phyloP scores from a whole-genome alignment of 192 early-diverging fungal genomes.

The Gigaspora rosea region DNA sequence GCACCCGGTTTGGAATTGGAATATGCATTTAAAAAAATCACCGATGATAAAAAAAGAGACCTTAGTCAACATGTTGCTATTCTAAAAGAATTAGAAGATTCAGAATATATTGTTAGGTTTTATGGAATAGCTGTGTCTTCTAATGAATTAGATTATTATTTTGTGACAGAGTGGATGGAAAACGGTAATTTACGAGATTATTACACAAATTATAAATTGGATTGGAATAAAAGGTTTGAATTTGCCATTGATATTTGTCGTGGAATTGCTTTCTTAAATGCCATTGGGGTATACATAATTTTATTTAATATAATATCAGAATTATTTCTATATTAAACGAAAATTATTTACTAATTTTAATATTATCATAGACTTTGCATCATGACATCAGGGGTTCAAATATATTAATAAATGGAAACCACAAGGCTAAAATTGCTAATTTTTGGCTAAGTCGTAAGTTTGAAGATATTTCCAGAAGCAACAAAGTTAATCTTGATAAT shows the following conservation, averaged over 20 bases:
- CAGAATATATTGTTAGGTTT: background rate
- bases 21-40: too few species aligned
- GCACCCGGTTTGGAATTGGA: too few species aligned
- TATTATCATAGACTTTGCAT: too few species aligned
- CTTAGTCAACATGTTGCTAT: background rate
- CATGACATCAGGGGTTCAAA: background rate
- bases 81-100: background rate
- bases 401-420: slow-evolving; percentile 14
- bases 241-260: too few species aligned
- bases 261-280: slow-evolving; percentile 42
- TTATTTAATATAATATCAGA: too few species aligned
- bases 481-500: background rate
- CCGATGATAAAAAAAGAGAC: too few species aligned
- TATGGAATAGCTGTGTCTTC: too few species aligned
- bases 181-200: slow-evolving; percentile 41
- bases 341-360: too few species aligned
- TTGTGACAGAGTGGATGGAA: slow-evolving; percentile 42
- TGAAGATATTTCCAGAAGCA: slow-evolving; percentile 1
- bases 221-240: background rate
- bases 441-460: background rate
- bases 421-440: background rate
- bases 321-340: too few species aligned
- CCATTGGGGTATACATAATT: slow-evolving; percentile 18
- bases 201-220: slow-evolving; percentile 27
- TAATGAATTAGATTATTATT: slow-evolving; percentile 32